A percentile compares a stretch with the other conserved stretches of the same genome.
Evolutionary conservation across 129 eudicot genomes (phyloP).

Genomic region (Apium graveolens): DNA sequence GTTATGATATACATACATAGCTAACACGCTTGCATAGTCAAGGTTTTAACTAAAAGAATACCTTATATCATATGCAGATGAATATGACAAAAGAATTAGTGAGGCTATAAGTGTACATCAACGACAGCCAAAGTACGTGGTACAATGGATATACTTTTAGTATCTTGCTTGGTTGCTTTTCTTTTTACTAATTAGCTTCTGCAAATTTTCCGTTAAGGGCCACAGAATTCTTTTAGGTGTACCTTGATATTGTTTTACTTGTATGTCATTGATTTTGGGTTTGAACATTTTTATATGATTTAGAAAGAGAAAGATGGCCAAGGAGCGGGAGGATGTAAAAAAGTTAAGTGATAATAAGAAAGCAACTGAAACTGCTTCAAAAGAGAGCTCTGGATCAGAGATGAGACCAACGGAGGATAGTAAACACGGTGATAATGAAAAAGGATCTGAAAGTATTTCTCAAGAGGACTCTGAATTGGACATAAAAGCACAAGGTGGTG

Average conservation of each 20-base stretch:
- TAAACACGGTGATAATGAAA: neutral
- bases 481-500: neutral
- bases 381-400: constrained; percentile 17
- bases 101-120: constrained; percentile 43
- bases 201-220: neutral
- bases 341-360: neutral
- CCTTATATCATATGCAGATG: constrained; percentile 42
- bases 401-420: constrained; percentile 23
- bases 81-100: constrained; percentile 52
- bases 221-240: neutral
- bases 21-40: neutral
- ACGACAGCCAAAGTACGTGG: constrained; percentile 40
- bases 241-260: neutral
- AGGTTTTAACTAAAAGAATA: neutral
- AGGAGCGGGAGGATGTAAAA: constrained; percentile 25
- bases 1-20: neutral
- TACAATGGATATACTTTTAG: neutral
- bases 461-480: constrained; percentile 18
- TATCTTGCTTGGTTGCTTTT: constrained; percentile 5
- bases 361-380: constrained; percentile 16
- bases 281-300: neutral
- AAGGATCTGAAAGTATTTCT: constrained; percentile 13
- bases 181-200: neutral
- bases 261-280: neutral
- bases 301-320: constrained; percentile 51